phyloP scores from a whole-genome alignment of 768 basidiomycete species.

The Glaciozyma antarctica region DNA sequence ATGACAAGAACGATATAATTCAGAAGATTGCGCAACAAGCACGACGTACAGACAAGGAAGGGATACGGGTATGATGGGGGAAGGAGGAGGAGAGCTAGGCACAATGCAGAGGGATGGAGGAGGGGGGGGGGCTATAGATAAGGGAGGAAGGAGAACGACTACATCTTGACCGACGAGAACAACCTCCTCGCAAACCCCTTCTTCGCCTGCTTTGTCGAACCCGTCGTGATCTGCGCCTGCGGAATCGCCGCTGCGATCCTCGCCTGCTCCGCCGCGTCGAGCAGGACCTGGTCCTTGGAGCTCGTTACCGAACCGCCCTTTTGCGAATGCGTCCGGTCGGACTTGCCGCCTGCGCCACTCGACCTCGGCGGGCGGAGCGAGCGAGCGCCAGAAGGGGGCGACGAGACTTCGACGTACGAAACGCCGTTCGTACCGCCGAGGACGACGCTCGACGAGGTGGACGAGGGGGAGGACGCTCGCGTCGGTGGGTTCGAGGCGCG shows the following conservation, averaged over 20 bases:
- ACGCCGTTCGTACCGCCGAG: constrained; percentile 7
- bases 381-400: not conserved
- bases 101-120: too few relatives aligned
- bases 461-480: constrained; percentile 4
- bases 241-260: constrained; percentile 16
- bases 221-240: constrained; percentile 12
- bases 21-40: too few relatives aligned
- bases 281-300: constrained; percentile 17
- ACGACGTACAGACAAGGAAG: too few relatives aligned
- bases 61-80: too few relatives aligned
- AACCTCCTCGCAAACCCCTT: constrained; percentile 15
- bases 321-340: constrained; percentile 19
- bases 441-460: not conserved
- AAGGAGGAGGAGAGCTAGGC: too few relatives aligned
- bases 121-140: too few relatives aligned
- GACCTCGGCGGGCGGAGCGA: not conserved
- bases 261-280: constrained; percentile 10
- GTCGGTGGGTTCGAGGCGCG: not conserved
- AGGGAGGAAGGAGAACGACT: too few relatives aligned
- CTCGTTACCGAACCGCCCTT: constrained; percentile 5
- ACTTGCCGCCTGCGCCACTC: constrained; percentile 3
- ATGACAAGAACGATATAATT: too few relatives aligned
- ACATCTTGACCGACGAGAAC: not conserved
- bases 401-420: constrained; percentile 18
- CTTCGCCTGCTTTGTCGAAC: not conserved